Evolutionary conservation across 176 grass and related monocot species (phyloP), one percentile per base, ranked within the genome.

Genomic region (Microstegium vimineum): DNA sequence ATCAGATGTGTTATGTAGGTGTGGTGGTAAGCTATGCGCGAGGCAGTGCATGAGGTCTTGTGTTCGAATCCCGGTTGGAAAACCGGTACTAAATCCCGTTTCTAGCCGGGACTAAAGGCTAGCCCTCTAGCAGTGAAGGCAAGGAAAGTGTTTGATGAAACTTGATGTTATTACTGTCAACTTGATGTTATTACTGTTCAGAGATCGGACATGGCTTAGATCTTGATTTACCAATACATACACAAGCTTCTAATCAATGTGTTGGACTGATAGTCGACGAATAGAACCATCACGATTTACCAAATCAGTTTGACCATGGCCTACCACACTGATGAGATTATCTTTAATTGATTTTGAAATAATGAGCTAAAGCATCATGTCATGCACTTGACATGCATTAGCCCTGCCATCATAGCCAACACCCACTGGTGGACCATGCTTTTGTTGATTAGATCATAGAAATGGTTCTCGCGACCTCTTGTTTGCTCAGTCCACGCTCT

Each of bases 391-490:
- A 45, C 51, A 82, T 1, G 66, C 66, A 3, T 0, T 0, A 0
- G 52, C 67, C 17, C 3, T 31, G 2, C 67, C 52, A 45, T 71
- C 54, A 33, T 45, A 62, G 1, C 18, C 0, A 33, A 82, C 15
- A 7, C 2, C 26, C 26, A 82, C 51, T 25, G 66, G 79, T 81
- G 79, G 15, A 81, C 6, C 35, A 82, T 43, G 33, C 4, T 82
- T 62, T 42, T 71, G 2, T 82, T 72, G 36, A 82, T 45, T 27
- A 72, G 67, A 11, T 82, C 80, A 10, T 82, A 72, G 52, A 82
- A 82, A 12, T 61, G 14, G 35, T 14, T 72, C 38, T 71, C 67
- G 34, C 80, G 4, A 60, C 52, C 23, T 82, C 67, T 32, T 82
- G 16, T 28, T 40, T 25, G 26, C 52, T 72, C 37, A n/a, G 18